Conservation (phyloP, 768 basidiomycete genomes). For the Pulveroboletus sp. region DNA sequence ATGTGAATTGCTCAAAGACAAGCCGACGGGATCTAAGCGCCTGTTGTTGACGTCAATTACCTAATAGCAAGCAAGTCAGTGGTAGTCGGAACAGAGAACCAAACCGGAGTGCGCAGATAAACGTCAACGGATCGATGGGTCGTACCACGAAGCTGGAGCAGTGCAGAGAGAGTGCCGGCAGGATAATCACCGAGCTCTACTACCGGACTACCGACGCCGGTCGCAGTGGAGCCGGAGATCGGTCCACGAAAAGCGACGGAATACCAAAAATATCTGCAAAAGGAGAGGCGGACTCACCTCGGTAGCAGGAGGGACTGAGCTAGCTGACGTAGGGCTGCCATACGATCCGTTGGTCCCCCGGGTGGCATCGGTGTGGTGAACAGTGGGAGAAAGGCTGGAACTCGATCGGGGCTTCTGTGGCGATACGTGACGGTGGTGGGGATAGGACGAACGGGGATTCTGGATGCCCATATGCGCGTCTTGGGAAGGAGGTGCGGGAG, state of each 20-base stretch:
- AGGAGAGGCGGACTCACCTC: slow-evolving; percentile 20
- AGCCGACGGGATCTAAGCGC: slow-evolving; percentile 18
- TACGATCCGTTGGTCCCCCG: slow-evolving; percentile 22
- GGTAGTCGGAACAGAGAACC: neutral
- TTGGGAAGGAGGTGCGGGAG: slow-evolving; percentile 19
- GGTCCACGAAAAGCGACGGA: slow-evolving; percentile 6
- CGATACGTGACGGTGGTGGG: slow-evolving; percentile 8
- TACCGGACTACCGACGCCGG: slow-evolving; percentile 13
- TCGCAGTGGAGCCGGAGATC: slow-evolving; percentile 12
- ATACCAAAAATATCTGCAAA: slow-evolving; percentile 7
- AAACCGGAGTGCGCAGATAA: slow-evolving; percentile 9
- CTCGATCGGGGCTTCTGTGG: slow-evolving; percentile 26
- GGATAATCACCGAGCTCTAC: slow-evolving; percentile 21
- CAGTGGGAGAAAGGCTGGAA: slow-evolving; percentile 19
- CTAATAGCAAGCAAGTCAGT: slow-evolving; percentile 18
- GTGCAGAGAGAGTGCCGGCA: slow-evolving; percentile 6
- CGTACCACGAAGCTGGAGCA: neutral
- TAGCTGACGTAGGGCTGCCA: slow-evolving; percentile 21
- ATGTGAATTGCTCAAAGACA: slow-evolving; percentile 6
- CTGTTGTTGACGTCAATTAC: slow-evolving; percentile 24
- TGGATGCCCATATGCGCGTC: slow-evolving; percentile 3
- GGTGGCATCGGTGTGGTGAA: slow-evolving; percentile 25
- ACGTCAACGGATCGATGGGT: slow-evolving; percentile 5
- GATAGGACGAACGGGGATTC: slow-evolving; percentile 3
- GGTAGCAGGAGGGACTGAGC: slow-evolving; percentile 15